phyloP scores from a whole-genome alignment of 345 rosid genomes.

The Odontarrhena argentea region DNA sequence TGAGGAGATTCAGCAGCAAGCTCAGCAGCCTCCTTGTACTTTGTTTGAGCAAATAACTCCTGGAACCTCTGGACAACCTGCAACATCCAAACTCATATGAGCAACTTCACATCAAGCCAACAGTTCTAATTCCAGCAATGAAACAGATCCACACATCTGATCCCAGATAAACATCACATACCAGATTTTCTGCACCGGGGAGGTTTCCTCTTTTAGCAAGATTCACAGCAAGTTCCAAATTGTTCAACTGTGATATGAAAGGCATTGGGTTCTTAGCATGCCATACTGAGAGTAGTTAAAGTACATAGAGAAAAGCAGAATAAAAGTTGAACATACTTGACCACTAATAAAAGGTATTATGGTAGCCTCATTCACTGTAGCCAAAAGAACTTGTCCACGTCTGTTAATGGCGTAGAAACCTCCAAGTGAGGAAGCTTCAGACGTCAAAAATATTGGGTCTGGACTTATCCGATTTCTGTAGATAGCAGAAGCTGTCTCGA shows the following conservation, averaged over 20 bases:
- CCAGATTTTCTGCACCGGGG: slow-evolving; percentile 99
- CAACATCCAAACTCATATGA: slow-evolving; percentile 35
- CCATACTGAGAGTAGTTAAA: neutral
- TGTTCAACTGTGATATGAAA: slow-evolving; percentile 71
- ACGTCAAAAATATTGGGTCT: slow-evolving; percentile 96
- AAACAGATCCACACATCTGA: slow-evolving; percentile 29
- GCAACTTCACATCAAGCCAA: slow-evolving; percentile 11
- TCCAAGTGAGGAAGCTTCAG: slow-evolving; percentile 88
- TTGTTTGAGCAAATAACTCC: slow-evolving; percentile 96
- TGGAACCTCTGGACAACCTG: slow-evolving; percentile 99
- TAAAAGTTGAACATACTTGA: slow-evolving; percentile 62
- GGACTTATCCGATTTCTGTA: slow-evolving; percentile 99
- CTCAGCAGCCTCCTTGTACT: slow-evolving; percentile 99
- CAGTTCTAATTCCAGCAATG: slow-evolving; percentile 17
- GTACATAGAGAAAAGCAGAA: slow-evolving; percentile 7
- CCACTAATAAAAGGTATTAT: slow-evolving; percentile 96
- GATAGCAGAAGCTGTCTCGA: slow-evolving; percentile 98
- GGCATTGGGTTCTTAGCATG: slow-evolving; percentile 28
- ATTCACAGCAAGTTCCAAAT: slow-evolving; percentile 97
- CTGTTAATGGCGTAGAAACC: slow-evolving; percentile 97
- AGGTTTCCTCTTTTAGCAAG: slow-evolving; percentile 99
- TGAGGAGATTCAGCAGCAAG: slow-evolving; percentile 99
- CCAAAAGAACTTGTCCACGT: slow-evolving; percentile 85
- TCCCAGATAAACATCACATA: slow-evolving; percentile 43
- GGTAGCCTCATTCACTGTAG: slow-evolving; percentile 93